Conservation (phyloP, 306 rosid genomes). For the Oemleria cerasiformis region DNA sequence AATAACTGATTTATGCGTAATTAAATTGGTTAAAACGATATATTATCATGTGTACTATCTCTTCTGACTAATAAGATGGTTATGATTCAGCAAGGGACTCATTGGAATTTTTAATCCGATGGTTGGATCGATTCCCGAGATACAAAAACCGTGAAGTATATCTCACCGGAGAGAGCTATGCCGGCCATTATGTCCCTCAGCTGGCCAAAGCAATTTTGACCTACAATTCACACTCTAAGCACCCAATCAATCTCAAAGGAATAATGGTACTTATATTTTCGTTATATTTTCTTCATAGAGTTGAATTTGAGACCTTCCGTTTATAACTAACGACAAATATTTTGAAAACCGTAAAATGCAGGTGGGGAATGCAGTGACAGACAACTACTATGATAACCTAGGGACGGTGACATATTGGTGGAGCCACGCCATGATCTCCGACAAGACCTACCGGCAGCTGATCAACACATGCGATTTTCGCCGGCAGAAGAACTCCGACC, state of each 20-base stretch:
- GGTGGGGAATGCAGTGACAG: conserved; percentile 98
- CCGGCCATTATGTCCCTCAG: conserved; percentile 97
- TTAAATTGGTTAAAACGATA: too few relatives aligned
- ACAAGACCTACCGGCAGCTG: conserved; percentile 71
- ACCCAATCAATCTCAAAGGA: conserved; percentile 74
- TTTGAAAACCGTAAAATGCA: conserved; percentile 20
- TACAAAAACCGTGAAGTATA: conserved; percentile 67
- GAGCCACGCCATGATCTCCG: conserved; percentile 99
- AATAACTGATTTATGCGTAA: background rate
- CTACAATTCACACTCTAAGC: conserved; percentile 49
- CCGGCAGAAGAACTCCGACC: conserved; percentile 70
- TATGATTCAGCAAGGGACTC: conserved; percentile 72
- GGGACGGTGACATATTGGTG: conserved; percentile 98
- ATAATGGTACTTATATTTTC: conserved; percentile 47
- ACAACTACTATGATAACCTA: conserved; percentile 82
- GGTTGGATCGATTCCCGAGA: conserved; percentile 85
- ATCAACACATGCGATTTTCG: conserved; percentile 76
- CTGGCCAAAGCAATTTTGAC: conserved; percentile 65
- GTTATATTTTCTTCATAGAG: too few relatives aligned
- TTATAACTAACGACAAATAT: too few relatives aligned
- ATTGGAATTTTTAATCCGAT: conserved; percentile 59
- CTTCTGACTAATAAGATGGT: background rate
- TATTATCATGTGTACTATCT: too few relatives aligned
- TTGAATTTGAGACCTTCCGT: too few relatives aligned
- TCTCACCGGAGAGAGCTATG: conserved; percentile 94